phyloP scores from a whole-genome alignment of 192 early-diverging fungal species.

The Rhizophagus clarus region DNA sequence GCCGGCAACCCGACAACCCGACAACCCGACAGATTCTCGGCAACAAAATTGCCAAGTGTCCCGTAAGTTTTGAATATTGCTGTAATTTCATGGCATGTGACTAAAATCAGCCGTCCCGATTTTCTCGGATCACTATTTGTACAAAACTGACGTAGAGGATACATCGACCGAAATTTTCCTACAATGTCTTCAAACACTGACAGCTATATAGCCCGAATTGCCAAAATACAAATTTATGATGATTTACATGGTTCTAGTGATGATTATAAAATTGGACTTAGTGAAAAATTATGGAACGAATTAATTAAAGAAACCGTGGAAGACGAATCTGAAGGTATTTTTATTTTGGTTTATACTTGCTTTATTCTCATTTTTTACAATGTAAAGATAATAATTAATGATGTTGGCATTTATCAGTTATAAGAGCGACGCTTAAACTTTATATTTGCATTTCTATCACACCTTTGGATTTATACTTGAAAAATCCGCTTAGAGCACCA shows the following conservation, averaged over 20 bases:
- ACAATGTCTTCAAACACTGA: too few relatives aligned
- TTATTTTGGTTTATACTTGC: not conserved
- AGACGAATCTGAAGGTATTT: not conserved
- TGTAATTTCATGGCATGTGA: too few relatives aligned
- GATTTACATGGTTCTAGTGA: not conserved
- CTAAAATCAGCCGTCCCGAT: too few relatives aligned
- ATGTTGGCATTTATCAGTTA: not conserved
- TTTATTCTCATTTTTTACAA: not conserved
- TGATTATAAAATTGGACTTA: not conserved
- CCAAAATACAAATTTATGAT: not conserved
- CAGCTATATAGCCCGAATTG: not conserved
- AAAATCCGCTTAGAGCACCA: not conserved
- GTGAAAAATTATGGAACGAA: conserved; percentile 17
- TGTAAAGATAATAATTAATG: not conserved
- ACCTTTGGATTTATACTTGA: not conserved
- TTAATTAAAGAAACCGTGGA: not conserved
- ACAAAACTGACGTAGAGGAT: too few relatives aligned
- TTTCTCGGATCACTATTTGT: too few relatives aligned
- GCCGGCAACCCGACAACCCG: too few relatives aligned
- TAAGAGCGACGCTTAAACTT: not conserved
- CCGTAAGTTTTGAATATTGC: too few relatives aligned
- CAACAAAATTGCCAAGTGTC: too few relatives aligned
- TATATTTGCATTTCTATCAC: not conserved
- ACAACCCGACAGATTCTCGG: too few relatives aligned
- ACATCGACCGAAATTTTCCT: too few relatives aligned